Conservation (phyloP, 2,329 filamentous ascomycete species). For the Cercospora nicotianae region DNA sequence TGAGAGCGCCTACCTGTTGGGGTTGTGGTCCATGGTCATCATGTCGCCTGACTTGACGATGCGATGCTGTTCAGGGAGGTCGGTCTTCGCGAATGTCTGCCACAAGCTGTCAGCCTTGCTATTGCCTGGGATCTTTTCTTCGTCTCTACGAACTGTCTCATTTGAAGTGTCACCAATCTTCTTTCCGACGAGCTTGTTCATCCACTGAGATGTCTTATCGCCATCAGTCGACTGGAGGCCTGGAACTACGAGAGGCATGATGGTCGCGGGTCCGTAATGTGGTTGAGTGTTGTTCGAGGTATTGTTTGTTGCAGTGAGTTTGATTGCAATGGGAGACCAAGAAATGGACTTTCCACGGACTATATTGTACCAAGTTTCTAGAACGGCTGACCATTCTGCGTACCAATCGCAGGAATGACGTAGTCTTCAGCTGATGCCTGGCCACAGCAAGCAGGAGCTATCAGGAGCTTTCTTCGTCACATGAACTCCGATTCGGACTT, state of each 20-base stretch:
- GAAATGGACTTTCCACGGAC: not conserved
- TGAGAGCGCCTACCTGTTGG: constrained; percentile 42
- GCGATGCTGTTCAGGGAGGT: constrained; percentile 51
- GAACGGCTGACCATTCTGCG: not conserved
- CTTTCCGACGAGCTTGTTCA: constrained; percentile 53
- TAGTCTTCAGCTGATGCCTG: constrained; percentile 3
- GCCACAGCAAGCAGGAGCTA: not conserved
- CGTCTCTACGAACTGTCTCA: constrained; percentile 42
- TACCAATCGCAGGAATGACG: constrained; percentile 9
- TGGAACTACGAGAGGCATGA: constrained; percentile 55
- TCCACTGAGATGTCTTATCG: constrained; percentile 47
- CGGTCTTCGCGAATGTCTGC: constrained; percentile 53
- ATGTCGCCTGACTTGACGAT: constrained; percentile 49
- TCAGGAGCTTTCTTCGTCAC: constrained; percentile 3
- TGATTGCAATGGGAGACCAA: not conserved
- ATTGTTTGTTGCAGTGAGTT: not conserved
- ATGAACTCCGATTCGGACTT: not conserved
- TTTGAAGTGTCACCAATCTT: constrained; percentile 51
- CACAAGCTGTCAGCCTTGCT: not conserved
- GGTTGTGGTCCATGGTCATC: constrained; percentile 51
- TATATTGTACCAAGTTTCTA: constrained; percentile 8
- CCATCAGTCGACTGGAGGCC: constrained; percentile 45
- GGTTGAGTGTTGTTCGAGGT: not conserved
- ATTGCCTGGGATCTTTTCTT: not conserved
- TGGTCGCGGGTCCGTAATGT: constrained; percentile 6